Evolutionary conservation across 768 basidiomycete genomes (phyloP).

Genomic region (Termitomyces sp.): DNA sequence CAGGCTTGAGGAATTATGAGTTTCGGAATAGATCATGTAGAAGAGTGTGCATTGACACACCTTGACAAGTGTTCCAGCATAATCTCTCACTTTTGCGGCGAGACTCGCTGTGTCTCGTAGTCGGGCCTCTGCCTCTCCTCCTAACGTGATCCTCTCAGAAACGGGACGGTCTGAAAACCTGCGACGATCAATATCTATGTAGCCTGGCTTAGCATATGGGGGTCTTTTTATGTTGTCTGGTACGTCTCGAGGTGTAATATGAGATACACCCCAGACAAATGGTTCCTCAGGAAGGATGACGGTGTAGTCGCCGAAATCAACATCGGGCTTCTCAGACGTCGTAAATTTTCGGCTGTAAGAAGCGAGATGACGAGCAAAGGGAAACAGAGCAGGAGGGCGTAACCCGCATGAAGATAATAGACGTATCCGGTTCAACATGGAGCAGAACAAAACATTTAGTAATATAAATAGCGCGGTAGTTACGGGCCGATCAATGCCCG

Average conservation of each 20-base stretch:
- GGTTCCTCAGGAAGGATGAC: conserved; percentile 67
- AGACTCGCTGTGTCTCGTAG: conserved; percentile 53
- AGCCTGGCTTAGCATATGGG: conserved; percentile 39
- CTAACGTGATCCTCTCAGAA: conserved; percentile 40
- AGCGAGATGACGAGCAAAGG: neutral
- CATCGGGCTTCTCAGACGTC: conserved; percentile 12
- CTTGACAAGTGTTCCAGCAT: conserved; percentile 50
- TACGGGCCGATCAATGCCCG: neutral
- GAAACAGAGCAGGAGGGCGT: neutral
- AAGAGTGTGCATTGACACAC: conserved; percentile 33
- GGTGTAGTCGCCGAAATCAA: conserved; percentile 49
- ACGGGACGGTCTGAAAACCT: neutral
- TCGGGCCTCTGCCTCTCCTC: conserved; percentile 47
- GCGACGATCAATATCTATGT: neutral
- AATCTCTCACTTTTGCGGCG: conserved; percentile 54
- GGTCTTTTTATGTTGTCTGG: conserved; percentile 56
- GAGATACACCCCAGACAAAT: conserved; percentile 58
- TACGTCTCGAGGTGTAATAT: conserved; percentile 54
- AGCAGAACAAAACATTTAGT: neutral
- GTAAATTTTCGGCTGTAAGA: neutral
- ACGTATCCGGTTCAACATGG: neutral
- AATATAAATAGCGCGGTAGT: too few relatives aligned
- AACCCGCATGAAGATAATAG: neutral
- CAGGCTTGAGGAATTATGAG: conserved; percentile 39
- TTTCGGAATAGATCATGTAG: neutral